Percentiles rank a stretch among this genome's conserved stretches.
These are phyloP conservation scores for Hura crepitans DNA, from an alignment of 441 rosid species.

Conservation along the genomic window DNA sequence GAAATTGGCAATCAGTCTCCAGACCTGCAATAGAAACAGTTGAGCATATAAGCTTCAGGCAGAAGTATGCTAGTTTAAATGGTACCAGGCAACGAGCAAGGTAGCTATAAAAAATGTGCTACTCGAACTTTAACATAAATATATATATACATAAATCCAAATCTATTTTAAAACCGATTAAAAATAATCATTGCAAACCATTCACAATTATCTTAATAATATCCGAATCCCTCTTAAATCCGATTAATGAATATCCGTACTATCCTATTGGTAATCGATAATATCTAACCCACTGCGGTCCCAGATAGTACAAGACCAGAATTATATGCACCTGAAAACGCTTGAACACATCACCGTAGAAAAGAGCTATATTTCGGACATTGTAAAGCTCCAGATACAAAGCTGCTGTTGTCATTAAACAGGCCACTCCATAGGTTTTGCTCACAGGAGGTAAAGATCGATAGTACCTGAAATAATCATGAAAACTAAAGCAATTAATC, in stretches of 20 bases:
- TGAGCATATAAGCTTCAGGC: conserved; percentile 4
- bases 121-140: too few species aligned
- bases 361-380: conserved; percentile 34
- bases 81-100: too few species aligned
- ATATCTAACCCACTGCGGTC: too few species aligned
- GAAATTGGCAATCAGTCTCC: conserved; percentile 61
- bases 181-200: too few species aligned
- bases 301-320: not conserved
- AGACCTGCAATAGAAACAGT: conserved; percentile 33
- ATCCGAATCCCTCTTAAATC: too few species aligned
- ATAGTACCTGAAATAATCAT: conserved; percentile 41
- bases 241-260: too few species aligned
- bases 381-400: conserved; percentile 39
- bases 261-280: too few species aligned
- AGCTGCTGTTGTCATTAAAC: conserved; percentile 55
- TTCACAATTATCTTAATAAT: too few species aligned
- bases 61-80: too few species aligned
- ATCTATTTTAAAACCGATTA: too few species aligned
- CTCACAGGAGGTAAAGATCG: conserved; percentile 61
- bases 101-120: too few species aligned
- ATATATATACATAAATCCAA: too few species aligned
- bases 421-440: conserved; percentile 57
- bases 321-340: conserved; percentile 40
- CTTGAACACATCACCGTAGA: conserved; percentile 41
- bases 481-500: not conserved